Evolutionary conservation across 2,329 filamentous ascomycete genomes (phyloP).

Genomic region (Rosellinia necatrix): DNA sequence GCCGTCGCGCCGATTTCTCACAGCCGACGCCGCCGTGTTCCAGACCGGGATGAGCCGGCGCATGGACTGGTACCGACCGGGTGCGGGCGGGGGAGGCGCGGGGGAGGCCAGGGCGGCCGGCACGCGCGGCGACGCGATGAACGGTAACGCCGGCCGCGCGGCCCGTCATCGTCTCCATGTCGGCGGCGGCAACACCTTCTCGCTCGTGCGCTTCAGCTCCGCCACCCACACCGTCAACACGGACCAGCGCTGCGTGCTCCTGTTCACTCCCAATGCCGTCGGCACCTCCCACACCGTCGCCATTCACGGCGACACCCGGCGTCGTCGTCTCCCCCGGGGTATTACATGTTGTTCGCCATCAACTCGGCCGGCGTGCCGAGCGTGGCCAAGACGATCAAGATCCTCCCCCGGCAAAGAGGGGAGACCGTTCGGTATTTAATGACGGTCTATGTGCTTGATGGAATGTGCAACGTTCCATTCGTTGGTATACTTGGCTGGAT

Average conservation of each 20-base stretch:
- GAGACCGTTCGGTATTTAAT: neutral
- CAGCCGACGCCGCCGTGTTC: slow-evolving; percentile 52
- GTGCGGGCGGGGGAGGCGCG: slow-evolving; percentile 44
- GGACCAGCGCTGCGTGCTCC: slow-evolving; percentile 56
- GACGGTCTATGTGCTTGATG: neutral
- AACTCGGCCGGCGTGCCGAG: slow-evolving; percentile 49
- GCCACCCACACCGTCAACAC: slow-evolving; percentile 57
- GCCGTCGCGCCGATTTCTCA: slow-evolving; percentile 56
- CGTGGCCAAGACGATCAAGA: slow-evolving; percentile 45
- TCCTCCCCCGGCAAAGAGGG: slow-evolving; percentile 24
- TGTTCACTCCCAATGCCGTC: slow-evolving; percentile 33
- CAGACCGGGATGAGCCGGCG: slow-evolving; percentile 51
- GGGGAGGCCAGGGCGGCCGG: slow-evolving; percentile 50
- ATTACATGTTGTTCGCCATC: slow-evolving; percentile 54
- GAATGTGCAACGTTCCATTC: slow-evolving; percentile 14
- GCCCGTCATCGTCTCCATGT: slow-evolving; percentile 46
- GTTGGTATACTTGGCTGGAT: no score
- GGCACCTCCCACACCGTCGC: slow-evolving; percentile 43
- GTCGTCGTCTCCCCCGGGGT: slow-evolving; percentile 52
- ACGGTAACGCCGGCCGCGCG: slow-evolving; percentile 47
- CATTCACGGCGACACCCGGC: slow-evolving; percentile 49
- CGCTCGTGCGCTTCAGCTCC: slow-evolving; percentile 50
- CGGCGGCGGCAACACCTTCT: slow-evolving; percentile 41
- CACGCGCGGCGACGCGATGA: slow-evolving; percentile 45
- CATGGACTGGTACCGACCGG: slow-evolving; percentile 63